Evolutionary conservation across 2,329 filamentous ascomycete species (phyloP), one percentile per base, ranked within the genome.

Genomic region (Ceratocystiopsis minuta): DNA sequence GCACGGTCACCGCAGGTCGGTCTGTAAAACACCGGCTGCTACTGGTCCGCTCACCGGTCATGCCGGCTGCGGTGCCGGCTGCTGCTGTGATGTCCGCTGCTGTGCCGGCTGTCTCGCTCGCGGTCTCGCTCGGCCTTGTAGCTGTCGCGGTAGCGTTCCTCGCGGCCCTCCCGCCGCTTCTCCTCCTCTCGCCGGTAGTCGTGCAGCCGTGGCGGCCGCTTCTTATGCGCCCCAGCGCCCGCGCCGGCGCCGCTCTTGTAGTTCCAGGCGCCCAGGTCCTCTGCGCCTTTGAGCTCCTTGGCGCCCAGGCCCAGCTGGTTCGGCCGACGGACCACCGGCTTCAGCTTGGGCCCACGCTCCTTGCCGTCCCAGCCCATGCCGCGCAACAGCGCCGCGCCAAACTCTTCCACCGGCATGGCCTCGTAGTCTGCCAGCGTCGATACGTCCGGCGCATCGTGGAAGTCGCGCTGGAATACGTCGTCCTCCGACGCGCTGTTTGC

Each of bases 291-390:
- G 20, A 51, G 45, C 35, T 47, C 48, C 31, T 50, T 50, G 3
- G 49, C 87, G 4, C 88, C 90, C 9, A 96, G 78, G 0, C 90
- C 90, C 11, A 96, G 66, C 43, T 92, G 70, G 45, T 85, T 85
- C 15, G 85, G 79, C 39, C 87, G 73, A 40, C 77, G 70, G 54
- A 80, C 78, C 14, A 77, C 66, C 16, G 76, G 63, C 47, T 74
- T 78, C 33, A 76, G 66, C 49, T 80, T 80, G 3, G 64, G 58
- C 2, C 66, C 68, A 38, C 65, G 61, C 46, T 68, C 64, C 42
- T 75, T 71, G 58, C 61, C 79, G 65, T 95, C 86, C 87, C 88
- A 95, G 10, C 90, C 90, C 82, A 96, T 95, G 11, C 87, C 86
- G 31, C 87, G 76, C 33, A 98, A 68, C 48, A 96, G 67, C 0